These are phyloP conservation scores for Picea glauca DNA, from an alignment of 75 land plant genomes.

Conservation along the genomic window DNA sequence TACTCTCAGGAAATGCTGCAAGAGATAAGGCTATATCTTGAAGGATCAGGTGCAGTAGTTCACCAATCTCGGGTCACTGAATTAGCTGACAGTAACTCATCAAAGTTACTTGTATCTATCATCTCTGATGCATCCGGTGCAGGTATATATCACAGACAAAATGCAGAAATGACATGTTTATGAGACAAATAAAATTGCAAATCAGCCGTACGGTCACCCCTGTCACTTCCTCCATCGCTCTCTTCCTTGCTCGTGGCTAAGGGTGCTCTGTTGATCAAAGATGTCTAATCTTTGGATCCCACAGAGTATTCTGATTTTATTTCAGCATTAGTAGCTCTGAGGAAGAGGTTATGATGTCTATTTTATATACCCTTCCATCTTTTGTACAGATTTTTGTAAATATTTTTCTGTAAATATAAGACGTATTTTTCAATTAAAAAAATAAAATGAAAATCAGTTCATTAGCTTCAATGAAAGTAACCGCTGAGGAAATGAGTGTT, in stretches of 20 bases:
- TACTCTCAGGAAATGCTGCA: slow-evolving; percentile 13
- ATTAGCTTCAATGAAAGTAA: background rate
- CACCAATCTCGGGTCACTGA: slow-evolving; percentile 27
- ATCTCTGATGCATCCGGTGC: slow-evolving; percentile 28
- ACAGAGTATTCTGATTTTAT: no score
- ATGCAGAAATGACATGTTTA: background rate
- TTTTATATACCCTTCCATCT: no score
- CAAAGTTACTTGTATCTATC: slow-evolving; percentile 15
- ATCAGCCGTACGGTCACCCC: no score
- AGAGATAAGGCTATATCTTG: slow-evolving; percentile 18
- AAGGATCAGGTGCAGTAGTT: slow-evolving; percentile 23
- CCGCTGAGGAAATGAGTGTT: background rate
- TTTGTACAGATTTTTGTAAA: no score
- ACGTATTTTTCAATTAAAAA: no score
- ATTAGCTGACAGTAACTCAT: slow-evolving; percentile 21
- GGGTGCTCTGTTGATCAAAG: no score
- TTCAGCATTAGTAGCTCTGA: no score
- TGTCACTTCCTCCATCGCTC: no score
- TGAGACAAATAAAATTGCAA: background rate
- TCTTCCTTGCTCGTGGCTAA: no score
- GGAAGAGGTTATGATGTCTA: no score
- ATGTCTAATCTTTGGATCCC: no score
- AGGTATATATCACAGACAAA: slow-evolving; percentile 14
- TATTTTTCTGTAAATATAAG: no score
- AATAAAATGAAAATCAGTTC: background rate